A percentile compares a stretch with the other conserved stretches of the same genome.
Evolutionary conservation across 2,329 filamentous ascomycete species (phyloP).

Genomic region (Elsinoe australis): DNA sequence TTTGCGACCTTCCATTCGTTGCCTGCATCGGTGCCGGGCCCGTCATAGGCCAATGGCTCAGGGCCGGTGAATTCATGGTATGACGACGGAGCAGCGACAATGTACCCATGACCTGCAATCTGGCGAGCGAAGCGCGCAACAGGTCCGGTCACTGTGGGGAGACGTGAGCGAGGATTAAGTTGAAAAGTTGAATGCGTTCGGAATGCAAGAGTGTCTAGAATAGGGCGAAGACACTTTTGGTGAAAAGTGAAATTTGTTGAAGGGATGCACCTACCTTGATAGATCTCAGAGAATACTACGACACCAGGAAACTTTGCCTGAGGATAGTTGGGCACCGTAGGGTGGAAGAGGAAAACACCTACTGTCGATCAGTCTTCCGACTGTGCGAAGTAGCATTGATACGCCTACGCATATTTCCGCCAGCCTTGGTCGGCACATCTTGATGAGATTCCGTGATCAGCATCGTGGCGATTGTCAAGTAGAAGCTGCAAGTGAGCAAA

Average conservation of each 20-base stretch:
- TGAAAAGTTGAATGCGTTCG: too few relatives aligned
- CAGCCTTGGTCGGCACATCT: constrained; percentile 53
- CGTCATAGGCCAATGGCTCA: constrained; percentile 77
- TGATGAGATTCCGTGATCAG: constrained; percentile 52
- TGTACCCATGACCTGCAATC: constrained; percentile 87
- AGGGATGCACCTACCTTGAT: constrained; percentile 68
- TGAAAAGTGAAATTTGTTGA: too few relatives aligned
- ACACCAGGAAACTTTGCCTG: constrained; percentile 85
- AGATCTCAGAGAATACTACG: constrained; percentile 87
- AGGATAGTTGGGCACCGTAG: constrained; percentile 74
- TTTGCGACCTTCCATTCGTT: constrained; percentile 81
- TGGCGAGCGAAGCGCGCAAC: constrained; percentile 84
- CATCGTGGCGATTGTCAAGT: constrained; percentile 37
- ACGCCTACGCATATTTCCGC: constrained; percentile 51
- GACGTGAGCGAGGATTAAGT: constrained; percentile 18
- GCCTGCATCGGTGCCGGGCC: constrained; percentile 75
- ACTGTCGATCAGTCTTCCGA: constrained; percentile 18
- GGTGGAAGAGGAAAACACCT: constrained; percentile 89
- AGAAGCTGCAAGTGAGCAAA: neutral
- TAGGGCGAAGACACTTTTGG: too few relatives aligned
- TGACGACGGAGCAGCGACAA: constrained; percentile 80
- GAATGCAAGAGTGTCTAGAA: too few relatives aligned
- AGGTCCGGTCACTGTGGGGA: constrained; percentile 67
- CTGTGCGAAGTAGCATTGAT: constrained; percentile 11
- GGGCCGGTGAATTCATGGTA: constrained; percentile 92